Evolutionary conservation across 805 yeast genomes (phyloP).

Genomic region (Candida nanaspora): DNA sequence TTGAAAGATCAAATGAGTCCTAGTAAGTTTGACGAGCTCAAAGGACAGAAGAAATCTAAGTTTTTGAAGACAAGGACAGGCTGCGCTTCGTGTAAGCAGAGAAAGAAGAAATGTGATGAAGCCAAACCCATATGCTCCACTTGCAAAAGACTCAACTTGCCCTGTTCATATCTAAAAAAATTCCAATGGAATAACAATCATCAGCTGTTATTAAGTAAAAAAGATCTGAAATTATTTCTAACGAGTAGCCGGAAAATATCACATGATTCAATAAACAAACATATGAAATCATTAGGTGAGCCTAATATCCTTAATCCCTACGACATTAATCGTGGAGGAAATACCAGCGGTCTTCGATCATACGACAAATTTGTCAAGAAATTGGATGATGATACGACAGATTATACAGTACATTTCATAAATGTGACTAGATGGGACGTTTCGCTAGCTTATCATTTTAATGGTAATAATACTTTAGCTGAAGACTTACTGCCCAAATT

Average conservation of each 20-base stretch:
- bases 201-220: slow-evolving; percentile 5
- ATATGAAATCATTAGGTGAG: background rate
- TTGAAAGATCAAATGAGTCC: too few species aligned
- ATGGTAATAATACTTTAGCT: background rate
- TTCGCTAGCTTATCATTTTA: slow-evolving; percentile 4
- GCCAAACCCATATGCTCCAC: slow-evolving; percentile 15
- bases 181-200: slow-evolving; percentile 13
- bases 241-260: background rate
- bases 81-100: slow-evolving; percentile 34
- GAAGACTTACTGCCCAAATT: background rate
- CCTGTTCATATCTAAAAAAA: slow-evolving; percentile 12
- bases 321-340: too few species aligned
- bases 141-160: slow-evolving; percentile 12
- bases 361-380: background rate
- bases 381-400: background rate
- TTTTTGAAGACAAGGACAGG: slow-evolving; percentile 22
- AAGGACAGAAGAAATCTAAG: background rate
- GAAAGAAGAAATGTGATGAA: slow-evolving; percentile 35
- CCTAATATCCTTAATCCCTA: background rate
- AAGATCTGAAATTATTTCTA: background rate
- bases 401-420: slow-evolving; percentile 1
- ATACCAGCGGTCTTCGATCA: too few species aligned
- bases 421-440: slow-evolving; percentile 12
- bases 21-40: too few species aligned
- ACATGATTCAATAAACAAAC: background rate